phyloP scores from a whole-genome alignment of 2,329 filamentous ascomycete species.

The Trichoderma endophyticum region DNA sequence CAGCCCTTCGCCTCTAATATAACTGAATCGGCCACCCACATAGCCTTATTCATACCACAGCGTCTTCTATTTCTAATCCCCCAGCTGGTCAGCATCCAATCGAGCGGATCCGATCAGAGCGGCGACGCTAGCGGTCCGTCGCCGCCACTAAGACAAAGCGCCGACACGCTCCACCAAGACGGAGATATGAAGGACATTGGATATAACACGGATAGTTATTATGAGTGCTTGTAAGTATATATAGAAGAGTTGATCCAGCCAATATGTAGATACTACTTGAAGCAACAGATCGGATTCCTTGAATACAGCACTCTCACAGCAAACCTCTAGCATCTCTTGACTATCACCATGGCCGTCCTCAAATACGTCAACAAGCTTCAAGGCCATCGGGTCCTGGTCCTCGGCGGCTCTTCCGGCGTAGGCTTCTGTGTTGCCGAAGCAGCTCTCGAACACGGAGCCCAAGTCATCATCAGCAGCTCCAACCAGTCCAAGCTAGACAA shows the following conservation, averaged over 20 bases:
- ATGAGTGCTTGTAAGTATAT: neutral
- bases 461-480: slow-evolving; percentile 60
- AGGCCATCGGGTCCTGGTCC: slow-evolving; percentile 49
- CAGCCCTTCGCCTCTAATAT: neutral
- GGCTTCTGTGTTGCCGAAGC: slow-evolving; percentile 60
- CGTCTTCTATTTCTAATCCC: neutral
- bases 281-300: neutral
- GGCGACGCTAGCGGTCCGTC: slow-evolving; percentile 14
- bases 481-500: slow-evolving; percentile 45
- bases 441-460: slow-evolving; percentile 51
- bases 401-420: slow-evolving; percentile 63
- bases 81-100: neutral
- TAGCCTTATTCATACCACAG: neutral
- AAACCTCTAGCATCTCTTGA: neutral
- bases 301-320: neutral
- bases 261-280: neutral
- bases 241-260: neutral
- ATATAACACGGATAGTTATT: neutral
- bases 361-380: slow-evolving; percentile 36
- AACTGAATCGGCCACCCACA: neutral
- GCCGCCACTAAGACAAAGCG: slow-evolving; percentile 6
- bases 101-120: neutral
- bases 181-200: neutral
- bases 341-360: slow-evolving; percentile 20
- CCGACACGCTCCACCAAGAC: neutral